Conservation (phyloP, 148 eudicot species). For the Rhododendron molle region DNA sequence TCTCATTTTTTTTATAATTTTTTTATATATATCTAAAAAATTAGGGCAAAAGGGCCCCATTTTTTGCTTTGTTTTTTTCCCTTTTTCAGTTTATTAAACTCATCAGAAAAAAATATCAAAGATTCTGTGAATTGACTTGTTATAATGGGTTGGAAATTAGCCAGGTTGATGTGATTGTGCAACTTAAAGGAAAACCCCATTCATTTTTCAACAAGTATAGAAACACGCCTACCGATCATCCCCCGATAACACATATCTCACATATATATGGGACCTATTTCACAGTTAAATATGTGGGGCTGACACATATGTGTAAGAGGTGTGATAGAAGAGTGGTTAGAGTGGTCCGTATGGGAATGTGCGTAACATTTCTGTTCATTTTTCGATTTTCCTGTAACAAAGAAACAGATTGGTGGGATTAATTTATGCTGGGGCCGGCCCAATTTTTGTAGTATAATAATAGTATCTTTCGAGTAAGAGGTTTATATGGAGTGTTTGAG, state of each 20-base stretch:
- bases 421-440: not conserved
- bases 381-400: not conserved
- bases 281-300: no score
- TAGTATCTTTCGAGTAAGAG: not conserved
- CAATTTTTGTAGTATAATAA: not conserved
- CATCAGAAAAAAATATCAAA: not conserved
- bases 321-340: no score
- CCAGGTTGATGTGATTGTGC: constrained; percentile 1
- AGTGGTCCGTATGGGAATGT: no score
- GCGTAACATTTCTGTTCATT: no score
- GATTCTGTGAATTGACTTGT: not conserved
- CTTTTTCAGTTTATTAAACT: not conserved
- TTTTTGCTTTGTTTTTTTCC: not conserved
- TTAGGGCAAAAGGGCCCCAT: not conserved
- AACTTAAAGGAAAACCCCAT: not conserved
- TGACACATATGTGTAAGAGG: no score
- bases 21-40: not conserved
- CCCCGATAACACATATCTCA: no score
- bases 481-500: not conserved
- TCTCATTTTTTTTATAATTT: not conserved
- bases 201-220: not conserved
- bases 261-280: no score
- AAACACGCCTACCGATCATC: no score
- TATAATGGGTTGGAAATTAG: not conserved
- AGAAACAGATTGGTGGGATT: not conserved